phyloP scores from a whole-genome alignment of 495 filamentous ascomycete genomes.

The Aspergillus nidulans region DNA sequence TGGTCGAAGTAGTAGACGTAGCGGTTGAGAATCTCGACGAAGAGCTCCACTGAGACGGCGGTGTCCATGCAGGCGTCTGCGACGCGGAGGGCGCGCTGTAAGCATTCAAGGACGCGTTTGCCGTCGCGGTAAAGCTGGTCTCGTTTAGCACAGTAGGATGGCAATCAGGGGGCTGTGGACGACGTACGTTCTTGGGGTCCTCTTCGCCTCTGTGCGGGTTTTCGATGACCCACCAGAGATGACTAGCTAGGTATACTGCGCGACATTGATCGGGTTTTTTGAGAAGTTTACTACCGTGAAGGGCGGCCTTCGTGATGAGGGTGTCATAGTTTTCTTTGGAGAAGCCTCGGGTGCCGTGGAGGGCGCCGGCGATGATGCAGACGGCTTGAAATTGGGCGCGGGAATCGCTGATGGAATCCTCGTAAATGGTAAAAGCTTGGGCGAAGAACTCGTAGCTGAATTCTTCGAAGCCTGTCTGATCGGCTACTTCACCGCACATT shows the following conservation, averaged over 20 bases:
- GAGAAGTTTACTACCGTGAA: slow-evolving; percentile 93
- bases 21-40: slow-evolving; percentile 95
- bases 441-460: slow-evolving; percentile 98
- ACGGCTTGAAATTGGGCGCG: slow-evolving; percentile 97
- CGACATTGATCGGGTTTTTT: slow-evolving; percentile 98
- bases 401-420: slow-evolving; percentile 91
- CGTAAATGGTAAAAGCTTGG: slow-evolving; percentile 96
- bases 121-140: slow-evolving; percentile 88
- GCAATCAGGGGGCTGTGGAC: background rate
- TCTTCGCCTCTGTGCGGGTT: slow-evolving; percentile 77
- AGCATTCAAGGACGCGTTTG: slow-evolving; percentile 91
- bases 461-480: slow-evolving; percentile 90
- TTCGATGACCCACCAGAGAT: slow-evolving; percentile 96
- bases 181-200: slow-evolving; percentile 72
- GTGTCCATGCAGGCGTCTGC: slow-evolving; percentile 99
- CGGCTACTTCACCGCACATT: slow-evolving; percentile 86
- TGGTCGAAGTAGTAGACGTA: slow-evolving; percentile 99
- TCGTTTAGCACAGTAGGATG: background rate
- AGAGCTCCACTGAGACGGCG: slow-evolving; percentile 94
- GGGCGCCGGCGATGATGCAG: slow-evolving; percentile 83
- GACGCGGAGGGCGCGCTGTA: slow-evolving; percentile 91
- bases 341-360: slow-evolving; percentile 84
- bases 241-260: slow-evolving; percentile 91
- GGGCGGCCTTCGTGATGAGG: slow-evolving; percentile 92
- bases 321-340: slow-evolving; percentile 97